Percentiles rank a stretch among this genome's conserved stretches.
Conservation (phyloP, 805 yeast species). For the Yarrowia divulgata region DNA sequence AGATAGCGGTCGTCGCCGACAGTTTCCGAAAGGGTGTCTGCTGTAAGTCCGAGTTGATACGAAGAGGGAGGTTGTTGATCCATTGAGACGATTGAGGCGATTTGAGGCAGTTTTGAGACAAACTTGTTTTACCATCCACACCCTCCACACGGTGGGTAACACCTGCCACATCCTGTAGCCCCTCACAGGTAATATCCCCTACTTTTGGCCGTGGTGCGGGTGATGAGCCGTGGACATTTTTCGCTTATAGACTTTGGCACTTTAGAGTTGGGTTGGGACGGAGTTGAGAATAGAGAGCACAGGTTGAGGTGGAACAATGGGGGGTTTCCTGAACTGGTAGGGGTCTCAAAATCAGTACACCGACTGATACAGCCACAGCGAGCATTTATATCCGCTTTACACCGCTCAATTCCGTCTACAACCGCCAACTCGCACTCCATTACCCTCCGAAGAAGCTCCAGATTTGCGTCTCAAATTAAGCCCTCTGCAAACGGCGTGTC, state of each 20-base stretch:
- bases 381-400: not conserved
- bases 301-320: not conserved
- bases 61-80: not conserved
- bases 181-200: conserved; percentile 1
- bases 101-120: too few relatives aligned
- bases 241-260: conserved; percentile 14
- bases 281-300: too few relatives aligned
- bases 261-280: conserved; percentile 6
- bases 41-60: conserved; percentile 13
- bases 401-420: not conserved
- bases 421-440: not conserved
- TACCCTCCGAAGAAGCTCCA: conserved; percentile 27
- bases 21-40: conserved; percentile 22
- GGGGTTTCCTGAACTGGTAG: too few relatives aligned
- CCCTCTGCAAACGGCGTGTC: conserved; percentile 19
- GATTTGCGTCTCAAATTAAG: not conserved
- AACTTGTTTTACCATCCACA: too few relatives aligned
- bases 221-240: conserved; percentile 28
- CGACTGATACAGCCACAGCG: not conserved
- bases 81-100: not conserved
- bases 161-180: conserved; percentile 5
- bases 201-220: conserved; percentile 5
- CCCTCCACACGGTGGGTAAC: not conserved
- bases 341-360: too few relatives aligned
- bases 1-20: conserved; percentile 31